These are phyloP conservation scores for Raphanus raphanistrum DNA, from an alignment of 345 rosid species.

Conservation along the genomic window DNA sequence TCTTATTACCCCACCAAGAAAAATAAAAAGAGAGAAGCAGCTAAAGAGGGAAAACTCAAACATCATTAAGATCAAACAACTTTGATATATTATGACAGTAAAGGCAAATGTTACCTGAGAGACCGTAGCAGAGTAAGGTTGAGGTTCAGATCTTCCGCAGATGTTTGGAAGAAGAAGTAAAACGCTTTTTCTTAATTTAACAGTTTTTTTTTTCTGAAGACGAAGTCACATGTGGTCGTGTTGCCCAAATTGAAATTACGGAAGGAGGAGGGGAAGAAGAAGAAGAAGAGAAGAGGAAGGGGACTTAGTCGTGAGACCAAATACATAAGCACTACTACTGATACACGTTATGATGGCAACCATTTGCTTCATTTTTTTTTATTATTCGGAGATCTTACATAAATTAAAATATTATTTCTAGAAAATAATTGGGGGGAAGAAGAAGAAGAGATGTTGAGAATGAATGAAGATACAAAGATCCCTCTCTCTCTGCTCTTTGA, in stretches of 20 bases:
- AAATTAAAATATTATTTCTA: neutral
- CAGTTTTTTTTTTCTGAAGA: neutral
- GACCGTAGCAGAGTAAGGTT: constrained; percentile 33
- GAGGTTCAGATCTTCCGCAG: constrained; percentile 22
- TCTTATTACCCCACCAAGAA: constrained; percentile 9
- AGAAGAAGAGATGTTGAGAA: neutral
- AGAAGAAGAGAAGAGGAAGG: constrained; percentile 27
- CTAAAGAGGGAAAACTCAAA: neutral
- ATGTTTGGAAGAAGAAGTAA: neutral
- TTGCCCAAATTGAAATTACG: constrained; percentile 25
- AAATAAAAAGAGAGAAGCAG: neutral
- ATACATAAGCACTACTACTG: constrained; percentile 47
- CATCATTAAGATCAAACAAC: neutral
- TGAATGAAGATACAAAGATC: constrained; percentile 19
- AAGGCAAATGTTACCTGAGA: constrained; percentile 25
- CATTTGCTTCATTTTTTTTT: constrained; percentile 22
- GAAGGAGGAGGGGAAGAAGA: neutral
- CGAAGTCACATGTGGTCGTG: constrained; percentile 26
- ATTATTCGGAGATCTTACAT: constrained; percentile 28
- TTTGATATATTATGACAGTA: neutral
- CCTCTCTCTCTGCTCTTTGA: neutral
- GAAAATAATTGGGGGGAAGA: neutral
- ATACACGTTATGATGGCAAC: constrained; percentile 40
- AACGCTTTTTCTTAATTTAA: constrained; percentile 27
- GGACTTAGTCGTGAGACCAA: constrained; percentile 53